Percentiles rank a stretch among this genome's conserved stretches.
Evolutionary conservation across 225 moss, liverwort and hornwort genomes (phyloP).

Genomic region (Pseudisothecium myosuroides): DNA sequence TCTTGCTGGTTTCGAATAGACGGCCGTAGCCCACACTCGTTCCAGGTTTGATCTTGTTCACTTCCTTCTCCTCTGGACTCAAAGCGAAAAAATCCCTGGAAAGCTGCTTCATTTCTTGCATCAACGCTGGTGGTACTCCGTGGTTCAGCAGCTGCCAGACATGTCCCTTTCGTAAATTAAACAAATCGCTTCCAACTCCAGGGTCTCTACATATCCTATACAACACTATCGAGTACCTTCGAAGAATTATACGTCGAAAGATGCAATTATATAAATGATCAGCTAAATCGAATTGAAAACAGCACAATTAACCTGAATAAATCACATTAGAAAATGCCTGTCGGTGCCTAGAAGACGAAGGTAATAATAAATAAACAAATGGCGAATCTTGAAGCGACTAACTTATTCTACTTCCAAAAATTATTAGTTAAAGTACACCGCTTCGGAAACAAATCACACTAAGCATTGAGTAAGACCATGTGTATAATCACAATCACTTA

Average conservation of each 20-base stretch:
- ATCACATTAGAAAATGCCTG: background rate
- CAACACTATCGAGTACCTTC: background rate
- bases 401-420: background rate
- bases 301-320: background rate
- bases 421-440: background rate
- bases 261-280: background rate
- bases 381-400: background rate
- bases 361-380: background rate
- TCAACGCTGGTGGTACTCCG: constrained; percentile 2
- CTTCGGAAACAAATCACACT: background rate
- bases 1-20: constrained; percentile 8
- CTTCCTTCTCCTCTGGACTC: constrained; percentile 34
- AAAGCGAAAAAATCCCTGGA: constrained; percentile 21
- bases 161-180: background rate
- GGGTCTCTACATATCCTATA: background rate
- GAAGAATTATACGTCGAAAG: background rate
- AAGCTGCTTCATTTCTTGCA: constrained; percentile 15
- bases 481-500: background rate
- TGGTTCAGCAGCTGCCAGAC: constrained; percentile 14
- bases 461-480: background rate
- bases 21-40: constrained; percentile 17
- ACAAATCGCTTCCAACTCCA: background rate
- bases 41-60: constrained; percentile 25
- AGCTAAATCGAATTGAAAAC: background rate
- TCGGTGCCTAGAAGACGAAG: background rate